These are phyloP conservation scores for Silybum marianum DNA, from an alignment of 129 eudicot genomes.

Conservation along the genomic window DNA sequence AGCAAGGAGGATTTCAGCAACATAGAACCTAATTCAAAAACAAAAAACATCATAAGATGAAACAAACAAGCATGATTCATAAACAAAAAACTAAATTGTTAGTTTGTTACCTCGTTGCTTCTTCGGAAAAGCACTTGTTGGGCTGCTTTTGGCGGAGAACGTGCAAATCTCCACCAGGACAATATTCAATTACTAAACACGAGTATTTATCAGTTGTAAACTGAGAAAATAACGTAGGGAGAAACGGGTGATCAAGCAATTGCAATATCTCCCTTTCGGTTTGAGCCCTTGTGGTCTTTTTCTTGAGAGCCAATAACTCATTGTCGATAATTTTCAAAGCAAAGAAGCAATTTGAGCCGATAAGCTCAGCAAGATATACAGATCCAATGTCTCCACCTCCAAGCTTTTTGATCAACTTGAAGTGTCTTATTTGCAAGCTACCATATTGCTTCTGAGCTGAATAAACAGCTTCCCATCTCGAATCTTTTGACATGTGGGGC, in stretches of 20 bases:
- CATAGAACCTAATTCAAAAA: conserved; percentile 77
- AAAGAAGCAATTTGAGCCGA: conserved; percentile 61
- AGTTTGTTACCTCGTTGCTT: conserved; percentile 85
- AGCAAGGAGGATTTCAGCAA: conserved; percentile 93
- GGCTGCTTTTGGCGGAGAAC: conserved; percentile 83
- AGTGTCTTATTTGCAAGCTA: conserved; percentile 58
- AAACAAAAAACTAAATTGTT: background rate
- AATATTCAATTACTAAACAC: conserved; percentile 89
- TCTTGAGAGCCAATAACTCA: conserved; percentile 55
- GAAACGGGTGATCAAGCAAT: conserved; percentile 95
- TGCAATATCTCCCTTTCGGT: conserved; percentile 81
- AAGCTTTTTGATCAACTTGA: conserved; percentile 65
- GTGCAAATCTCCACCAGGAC: conserved; percentile 95
- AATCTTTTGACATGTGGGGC: conserved; percentile 94
- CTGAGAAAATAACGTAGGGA: conserved; percentile 82
- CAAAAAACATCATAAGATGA: background rate
- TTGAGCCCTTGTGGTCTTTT: conserved; percentile 75
- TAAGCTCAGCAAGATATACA: conserved; percentile 82
- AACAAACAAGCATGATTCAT: conserved; percentile 7
- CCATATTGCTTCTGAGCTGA: conserved; percentile 56
- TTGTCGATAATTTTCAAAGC: conserved; percentile 86
- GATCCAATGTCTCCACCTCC: conserved; percentile 91
- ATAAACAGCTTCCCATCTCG: conserved; percentile 75
- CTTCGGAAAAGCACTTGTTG: conserved; percentile 65
- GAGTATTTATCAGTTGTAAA: conserved; percentile 66